Base-by-base conservation (phyloP, 257 asterid genomes). In the Catharanthus roseus region DNA sequence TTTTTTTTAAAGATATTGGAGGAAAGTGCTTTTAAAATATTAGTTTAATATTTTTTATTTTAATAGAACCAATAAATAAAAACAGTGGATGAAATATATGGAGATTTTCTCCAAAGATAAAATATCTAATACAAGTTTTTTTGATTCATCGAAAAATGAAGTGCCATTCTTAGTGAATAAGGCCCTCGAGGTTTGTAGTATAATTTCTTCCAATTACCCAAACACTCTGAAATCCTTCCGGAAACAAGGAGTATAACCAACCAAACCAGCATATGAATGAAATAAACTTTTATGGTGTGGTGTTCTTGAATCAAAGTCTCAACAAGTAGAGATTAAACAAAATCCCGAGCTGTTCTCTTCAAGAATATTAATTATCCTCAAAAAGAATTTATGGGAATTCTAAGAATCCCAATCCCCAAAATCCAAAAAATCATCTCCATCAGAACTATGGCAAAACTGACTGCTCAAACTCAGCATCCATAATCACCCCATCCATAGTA, bases 401-500 rank as follows among this genome's bases (percentile, higher is more conserved):
- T 26, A 60, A 16, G 5, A 60, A 60, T 31, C 10, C 44, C 16
- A 34, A 62, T 0, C 4, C 2, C n/a, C n/a, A n/a, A 62, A 3
- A 33, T 19, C 47, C 26, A 34, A 19, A 10, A 19, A 10, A 19
- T 15, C 45, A 61, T 15, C 28, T n/a, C 12, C 63, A 19, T 21
- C 26, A 1, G 15, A 42, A 65, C 75, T 73, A 24, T 77, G 78
- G 78, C 62, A 61, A 61, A 65, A 86, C 68, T 0, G 90, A 87
- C n/a, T 77, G 85, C 73, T 78, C 80, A 74, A 89, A 89, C 60
- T 84, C 91, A 21, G 87, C 77, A 78, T 85, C 93, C 93, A 85
- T 89, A 1, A 86, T 69, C 19, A 84, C 93, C 2, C 88, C 89
- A 64, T 83, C 77, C 89, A 86, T 85, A 15, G 85, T 57, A 67